Evolutionary conservation across 2,329 filamentous ascomycete genomes (phyloP).

Genomic region (Penicillium sp.): DNA sequence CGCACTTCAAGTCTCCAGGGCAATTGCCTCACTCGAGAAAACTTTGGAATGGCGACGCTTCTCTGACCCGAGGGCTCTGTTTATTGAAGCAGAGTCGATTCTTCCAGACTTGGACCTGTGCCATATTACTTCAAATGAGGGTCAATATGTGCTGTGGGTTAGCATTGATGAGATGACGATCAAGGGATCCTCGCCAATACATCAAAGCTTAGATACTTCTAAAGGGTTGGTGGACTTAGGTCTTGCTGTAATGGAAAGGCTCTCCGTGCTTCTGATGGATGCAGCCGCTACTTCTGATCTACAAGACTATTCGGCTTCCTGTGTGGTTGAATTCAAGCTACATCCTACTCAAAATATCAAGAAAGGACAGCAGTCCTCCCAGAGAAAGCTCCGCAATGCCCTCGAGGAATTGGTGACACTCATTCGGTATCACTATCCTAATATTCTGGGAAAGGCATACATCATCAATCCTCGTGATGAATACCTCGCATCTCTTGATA

Average conservation of each 20-base stretch:
- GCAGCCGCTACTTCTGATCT: not conserved
- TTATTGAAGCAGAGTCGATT: not conserved
- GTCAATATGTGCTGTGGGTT: not conserved
- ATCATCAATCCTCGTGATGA: not conserved
- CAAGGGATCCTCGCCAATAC: not conserved
- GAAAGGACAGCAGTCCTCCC: not conserved
- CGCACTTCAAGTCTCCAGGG: not conserved
- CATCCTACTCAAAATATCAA: not conserved
- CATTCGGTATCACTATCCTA: not conserved
- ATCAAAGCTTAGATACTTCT: not conserved
- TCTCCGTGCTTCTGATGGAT: not conserved
- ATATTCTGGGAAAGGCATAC: not conserved
- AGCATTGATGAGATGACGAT: not conserved
- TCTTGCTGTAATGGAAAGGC: not conserved
- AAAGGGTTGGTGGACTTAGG: not conserved
- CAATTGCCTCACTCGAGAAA: not conserved
- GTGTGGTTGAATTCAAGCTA: not conserved
- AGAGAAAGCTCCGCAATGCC: not conserved
- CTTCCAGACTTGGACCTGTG: not conserved
- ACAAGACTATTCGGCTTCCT: not conserved
- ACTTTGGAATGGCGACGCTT: not conserved
- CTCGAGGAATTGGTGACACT: not conserved
- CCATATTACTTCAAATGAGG: not conserved
- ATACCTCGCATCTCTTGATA: not conserved
- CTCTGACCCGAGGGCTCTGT: not conserved